Conservation (phyloP, 352 stramenopile genomes). For the Phytopythium delawarense region DNA sequence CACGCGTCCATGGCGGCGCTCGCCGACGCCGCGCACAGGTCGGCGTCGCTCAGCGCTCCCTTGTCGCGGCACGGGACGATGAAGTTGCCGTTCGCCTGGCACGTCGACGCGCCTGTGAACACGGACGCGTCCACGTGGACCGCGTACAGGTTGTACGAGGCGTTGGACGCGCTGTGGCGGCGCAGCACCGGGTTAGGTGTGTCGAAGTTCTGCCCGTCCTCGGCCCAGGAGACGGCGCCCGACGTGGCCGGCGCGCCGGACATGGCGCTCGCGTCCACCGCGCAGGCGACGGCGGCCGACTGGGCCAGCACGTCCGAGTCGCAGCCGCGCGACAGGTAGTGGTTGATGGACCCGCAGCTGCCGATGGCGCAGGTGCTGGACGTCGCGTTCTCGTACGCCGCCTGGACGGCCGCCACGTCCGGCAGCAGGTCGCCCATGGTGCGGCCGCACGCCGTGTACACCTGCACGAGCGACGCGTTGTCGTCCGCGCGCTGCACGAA, state of each 20-base stretch:
- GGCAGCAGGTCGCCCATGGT: slow-evolving; percentile 62
- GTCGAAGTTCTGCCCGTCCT: slow-evolving; percentile 49
- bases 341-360: slow-evolving; percentile 45
- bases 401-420: slow-evolving; percentile 30
- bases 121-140: slow-evolving; percentile 42
- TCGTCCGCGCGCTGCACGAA: slow-evolving; percentile 41
- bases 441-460: slow-evolving; percentile 50
- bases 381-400: slow-evolving; percentile 12
- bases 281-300: slow-evolving; percentile 27
- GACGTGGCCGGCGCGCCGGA: slow-evolving; percentile 15
- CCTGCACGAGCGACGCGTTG: slow-evolving; percentile 37
- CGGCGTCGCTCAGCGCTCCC: slow-evolving; percentile 29
- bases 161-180: slow-evolving; percentile 28
- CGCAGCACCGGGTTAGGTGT: slow-evolving; percentile 48
- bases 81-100: slow-evolving; percentile 43
- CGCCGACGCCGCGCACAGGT: slow-evolving; percentile 31
- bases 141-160: slow-evolving; percentile 38
- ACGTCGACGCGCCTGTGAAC: slow-evolving; percentile 49
- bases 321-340: slow-evolving; percentile 38
- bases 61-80: slow-evolving; percentile 64
- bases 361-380: slow-evolving; percentile 16
- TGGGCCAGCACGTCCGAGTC: slow-evolving; percentile 24
- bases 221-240: slow-evolving; percentile 49
- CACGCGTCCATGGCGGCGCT: slow-evolving; percentile 53
- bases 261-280: slow-evolving; percentile 36